Evolutionary conservation across 2,329 filamentous ascomycete species (phyloP), one percentile per base, ranked within the genome.

Genomic region (Xylaria sp.): DNA sequence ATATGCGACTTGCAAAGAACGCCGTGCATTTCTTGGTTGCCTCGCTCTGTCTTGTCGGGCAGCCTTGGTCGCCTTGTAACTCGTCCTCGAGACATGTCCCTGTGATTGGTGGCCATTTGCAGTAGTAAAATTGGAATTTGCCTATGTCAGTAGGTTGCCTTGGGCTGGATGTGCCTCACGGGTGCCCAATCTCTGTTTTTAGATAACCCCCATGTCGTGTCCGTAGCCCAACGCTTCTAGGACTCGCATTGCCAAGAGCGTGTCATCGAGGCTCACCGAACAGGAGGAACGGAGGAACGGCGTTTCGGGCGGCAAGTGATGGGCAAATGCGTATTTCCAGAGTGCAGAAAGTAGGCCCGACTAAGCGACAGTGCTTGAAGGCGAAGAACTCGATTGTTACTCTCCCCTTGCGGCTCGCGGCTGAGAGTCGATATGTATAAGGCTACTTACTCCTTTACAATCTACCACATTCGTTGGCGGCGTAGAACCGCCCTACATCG

Each of bases 1-100:
- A 58, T 54, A 60, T 59, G 57, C 44, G 38, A 47, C 46, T 40
- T 57, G 40, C 64, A 58, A 46, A 27, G 49, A n/a, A n/a, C n/a
- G n/a, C n/a, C 35, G 25, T 38, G 7, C 17, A 35, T 9, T 13
- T 37, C 7, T 40, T 21, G 52, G 58, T 62, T 58, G 67, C 65
- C 63, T 65, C 53, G 27, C 52, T 44, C 11, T 52, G n/a, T 35
- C 38, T 52, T 46, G 31, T 43, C 38, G 43, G 53, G 46, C 41
- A 51, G n/a, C 23, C 23, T 52, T 40, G 19, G 54, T 52, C 66
- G 68, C 67, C 64, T 69, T 58, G 62, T 62, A 35, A 41, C 51
- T 48, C 41, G 63, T 54, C 31, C 29, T 40, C 21, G 3, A 17
- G 13, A 13, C 10, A 17, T 49, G n/a, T 55, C 43, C 13, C 17